These are phyloP conservation scores for Rhipidocladum racemiflorum DNA, from an alignment of 176 grass and related monocot species.

Conservation along the genomic window DNA sequence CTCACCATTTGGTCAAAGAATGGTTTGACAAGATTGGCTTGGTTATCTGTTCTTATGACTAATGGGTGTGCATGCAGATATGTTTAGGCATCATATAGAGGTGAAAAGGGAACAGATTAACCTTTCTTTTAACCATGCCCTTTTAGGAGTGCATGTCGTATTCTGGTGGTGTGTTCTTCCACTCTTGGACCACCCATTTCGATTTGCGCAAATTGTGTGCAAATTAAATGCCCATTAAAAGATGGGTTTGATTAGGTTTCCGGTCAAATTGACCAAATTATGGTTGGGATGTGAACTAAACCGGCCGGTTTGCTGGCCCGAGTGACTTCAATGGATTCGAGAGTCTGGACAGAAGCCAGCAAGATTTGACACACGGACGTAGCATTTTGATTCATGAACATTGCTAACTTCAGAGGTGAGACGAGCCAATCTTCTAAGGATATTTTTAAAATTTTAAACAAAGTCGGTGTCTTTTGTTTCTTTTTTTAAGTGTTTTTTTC, in stretches of 20 bases:
- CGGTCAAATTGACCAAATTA: neutral
- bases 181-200: neutral
- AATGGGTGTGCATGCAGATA: neutral
- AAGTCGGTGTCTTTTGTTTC: too few species aligned
- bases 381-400: neutral
- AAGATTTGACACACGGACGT: neutral
- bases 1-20: conserved; percentile 6
- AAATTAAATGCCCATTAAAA: neutral
- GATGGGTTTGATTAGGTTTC: neutral
- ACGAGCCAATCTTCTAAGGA: neutral
- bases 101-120: conserved; percentile 19
- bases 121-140: neutral
- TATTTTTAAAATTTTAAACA: too few species aligned
- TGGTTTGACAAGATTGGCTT: neutral
- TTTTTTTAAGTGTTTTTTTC: too few species aligned
- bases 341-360: neutral
- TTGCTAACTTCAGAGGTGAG: neutral
- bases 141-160: conserved; percentile 1
- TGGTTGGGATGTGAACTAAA: neutral
- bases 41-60: neutral
- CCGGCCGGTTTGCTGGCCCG: neutral
- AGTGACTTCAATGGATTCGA: neutral
- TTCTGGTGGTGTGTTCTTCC: neutral
- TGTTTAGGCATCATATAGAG: neutral
- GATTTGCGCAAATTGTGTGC: neutral